These are phyloP conservation scores for Pinus albicaulis DNA, from an alignment of 75 land plant species.

Conservation along the genomic window DNA sequence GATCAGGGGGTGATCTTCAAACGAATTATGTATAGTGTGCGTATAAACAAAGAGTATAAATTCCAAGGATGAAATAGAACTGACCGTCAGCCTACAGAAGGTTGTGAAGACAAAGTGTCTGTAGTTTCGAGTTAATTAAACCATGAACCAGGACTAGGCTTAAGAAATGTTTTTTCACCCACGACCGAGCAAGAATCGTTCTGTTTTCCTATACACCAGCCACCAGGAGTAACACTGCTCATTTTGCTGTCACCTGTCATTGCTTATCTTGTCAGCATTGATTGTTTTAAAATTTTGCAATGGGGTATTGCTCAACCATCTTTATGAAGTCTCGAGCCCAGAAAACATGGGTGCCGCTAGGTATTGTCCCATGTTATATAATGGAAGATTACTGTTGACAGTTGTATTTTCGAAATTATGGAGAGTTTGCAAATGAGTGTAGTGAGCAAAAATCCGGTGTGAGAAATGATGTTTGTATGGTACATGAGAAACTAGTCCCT, in stretches of 20 bases:
- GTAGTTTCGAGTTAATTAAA: too few relatives aligned
- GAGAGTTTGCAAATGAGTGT: conserved; percentile 40
- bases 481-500: conserved; percentile 78
- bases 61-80: too few relatives aligned
- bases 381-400: conserved; percentile 87
- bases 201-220: conserved; percentile 35
- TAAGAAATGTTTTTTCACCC: conserved; percentile 14
- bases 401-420: conserved; percentile 70
- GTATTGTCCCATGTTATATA: conserved; percentile 91
- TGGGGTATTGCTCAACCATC: conserved; percentile 70
- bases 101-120: too few relatives aligned
- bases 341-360: conserved; percentile 83
- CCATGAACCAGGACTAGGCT: conserved; percentile 24
- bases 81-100: too few relatives aligned
- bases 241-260: conserved; percentile 18
- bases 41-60: too few relatives aligned
- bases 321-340: conserved; percentile 45
- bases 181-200: conserved; percentile 20
- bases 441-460: conserved; percentile 60
- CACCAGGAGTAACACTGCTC: conserved; percentile 39
- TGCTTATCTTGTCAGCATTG: conserved; percentile 40
- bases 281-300: conserved; percentile 47
- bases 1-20: too few relatives aligned
- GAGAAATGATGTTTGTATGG: conserved; percentile 70
- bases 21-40: too few relatives aligned